Base-by-base conservation (phyloP, 2,329 filamentous ascomycete species). In the Sphaerulina musiva region DNA sequence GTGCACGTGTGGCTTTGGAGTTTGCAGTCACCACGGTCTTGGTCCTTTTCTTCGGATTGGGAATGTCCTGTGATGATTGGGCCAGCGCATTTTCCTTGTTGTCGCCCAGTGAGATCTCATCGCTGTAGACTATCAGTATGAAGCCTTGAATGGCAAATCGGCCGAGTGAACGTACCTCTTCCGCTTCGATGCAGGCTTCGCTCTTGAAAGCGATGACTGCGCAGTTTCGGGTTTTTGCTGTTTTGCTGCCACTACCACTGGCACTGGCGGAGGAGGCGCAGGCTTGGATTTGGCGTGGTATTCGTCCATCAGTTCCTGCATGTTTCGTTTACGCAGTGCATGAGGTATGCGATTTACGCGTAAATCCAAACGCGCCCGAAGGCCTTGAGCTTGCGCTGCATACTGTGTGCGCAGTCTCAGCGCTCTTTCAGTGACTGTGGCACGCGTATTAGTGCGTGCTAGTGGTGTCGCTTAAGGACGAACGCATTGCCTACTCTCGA, bases 281-380 rank as follows among this genome's bases (percentile, higher is more conserved):
- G 65, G 64, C 26, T 60, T 64, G 34, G 60, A 46, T 56, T 62
- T 67, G 50, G 66, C 61, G 14, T 66, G 61, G 61, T 81, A 71
- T 58, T 80, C 80, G 42, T 80, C 75, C 5, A 91, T 69, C 7
- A 97, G 77, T 43, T 95, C 91, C 53, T 84, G 83, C 79, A 98
- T 92, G 54, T 82, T 95, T 58, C 83, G 79, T 66, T 86, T 87
- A 56, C 92, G 84, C 59, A 95, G 74, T 12, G 84, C 80, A 63
- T 83, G 80, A 6, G 93, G 93, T 49, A 97, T 93, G 51, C 93
- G 85, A 69, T 96, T 95, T 70, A 97, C 81, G 72, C 93, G 87
- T 74, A 95, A 87, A 71, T 96, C 91, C 49, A 98, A 85, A 57
- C 92, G 85, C 56, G 89, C 85, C 57, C 87, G 82, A 39, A 97